Evolutionary conservation across 441 rosid species (phyloP).

Genomic region (Manihot esculenta): DNA sequence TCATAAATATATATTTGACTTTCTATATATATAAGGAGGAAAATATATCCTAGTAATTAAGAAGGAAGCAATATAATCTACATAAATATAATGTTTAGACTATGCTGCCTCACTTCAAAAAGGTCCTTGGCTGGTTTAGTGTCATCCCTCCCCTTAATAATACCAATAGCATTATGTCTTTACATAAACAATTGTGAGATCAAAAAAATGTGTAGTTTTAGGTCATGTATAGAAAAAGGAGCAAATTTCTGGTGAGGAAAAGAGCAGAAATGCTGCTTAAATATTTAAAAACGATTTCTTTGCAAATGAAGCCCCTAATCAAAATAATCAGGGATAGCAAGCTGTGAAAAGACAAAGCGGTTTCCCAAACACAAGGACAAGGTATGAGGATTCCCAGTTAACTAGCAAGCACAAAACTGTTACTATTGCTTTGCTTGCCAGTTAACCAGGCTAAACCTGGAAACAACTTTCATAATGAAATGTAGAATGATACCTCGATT

Average conservation of each 20-base stretch:
- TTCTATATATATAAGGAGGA: too few relatives aligned
- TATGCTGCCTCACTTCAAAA: too few relatives aligned
- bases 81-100: too few relatives aligned
- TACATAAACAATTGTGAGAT: neutral
- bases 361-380: neutral
- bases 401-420: neutral
- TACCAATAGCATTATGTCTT: neutral
- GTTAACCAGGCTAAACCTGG: neutral
- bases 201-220: neutral
- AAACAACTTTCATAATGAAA: slow-evolving; percentile 1
- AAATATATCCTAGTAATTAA: too few relatives aligned
- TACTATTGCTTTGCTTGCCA: neutral
- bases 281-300: neutral
- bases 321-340: neutral
- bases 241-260: neutral
- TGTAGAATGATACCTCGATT: slow-evolving; percentile 54
- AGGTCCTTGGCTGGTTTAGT: too few relatives aligned
- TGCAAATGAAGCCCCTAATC: neutral
- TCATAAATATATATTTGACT: too few relatives aligned
- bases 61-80: too few relatives aligned
- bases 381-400: neutral
- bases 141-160: too few relatives aligned
- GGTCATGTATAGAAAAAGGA: too few relatives aligned
- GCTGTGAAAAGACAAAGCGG: neutral
- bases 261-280: neutral